Base-by-base conservation (phyloP, 805 yeast genomes). In the Zygosaccharomyces kombuchaensis region DNA sequence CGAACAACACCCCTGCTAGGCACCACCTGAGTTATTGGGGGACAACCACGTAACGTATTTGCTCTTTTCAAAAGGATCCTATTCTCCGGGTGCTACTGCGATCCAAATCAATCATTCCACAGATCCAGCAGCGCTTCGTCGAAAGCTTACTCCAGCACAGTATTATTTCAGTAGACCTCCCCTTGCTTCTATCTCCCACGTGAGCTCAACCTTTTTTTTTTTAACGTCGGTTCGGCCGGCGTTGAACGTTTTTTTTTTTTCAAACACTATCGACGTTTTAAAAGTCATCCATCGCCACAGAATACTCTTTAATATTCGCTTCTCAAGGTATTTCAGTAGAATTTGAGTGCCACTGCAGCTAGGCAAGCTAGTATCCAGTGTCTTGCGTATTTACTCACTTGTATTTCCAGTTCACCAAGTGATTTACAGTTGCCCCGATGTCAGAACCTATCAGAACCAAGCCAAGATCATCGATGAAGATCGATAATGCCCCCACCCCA, bases 401-500 rank as follows among this genome's bases (percentile, higher is more conserved):
- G 22, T 22, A 34, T 8, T 9, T 6, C 9, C 23, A 17, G 21
- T 27, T 29, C 13, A 17, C 17, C 35, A 38, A 29, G 16, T 7
- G 14, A 6, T n/a, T n/a, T 29, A 29, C 14, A 3, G 32, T 13
- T n/a, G 8, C 32, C 8, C 32, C 34, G 7, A 88, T 89, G 96
- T 79, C 91, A 40, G 91, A 84, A 69, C 96, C 96, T 34, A 89
- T 89, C 68, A 85, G 83, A 73, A 80, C 80, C 62, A 68, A 73
- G 44, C 58, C 62, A 7, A 59, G 56, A 36, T 59, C 64, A 21
- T 63, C 76, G 46, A 84, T 84, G 63, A 87, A 87, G 63, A 79
- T 87, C 54, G 84, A 91, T 52, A 80, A 82, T 59, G 98, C 99
- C 6, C 99, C 99, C 36, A 93, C 99, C 1, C 99, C 99, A 4